These are phyloP conservation scores for Boletus pseudopeckii DNA, from an alignment of 768 basidiomycete genomes.

Conservation along the genomic window DNA sequence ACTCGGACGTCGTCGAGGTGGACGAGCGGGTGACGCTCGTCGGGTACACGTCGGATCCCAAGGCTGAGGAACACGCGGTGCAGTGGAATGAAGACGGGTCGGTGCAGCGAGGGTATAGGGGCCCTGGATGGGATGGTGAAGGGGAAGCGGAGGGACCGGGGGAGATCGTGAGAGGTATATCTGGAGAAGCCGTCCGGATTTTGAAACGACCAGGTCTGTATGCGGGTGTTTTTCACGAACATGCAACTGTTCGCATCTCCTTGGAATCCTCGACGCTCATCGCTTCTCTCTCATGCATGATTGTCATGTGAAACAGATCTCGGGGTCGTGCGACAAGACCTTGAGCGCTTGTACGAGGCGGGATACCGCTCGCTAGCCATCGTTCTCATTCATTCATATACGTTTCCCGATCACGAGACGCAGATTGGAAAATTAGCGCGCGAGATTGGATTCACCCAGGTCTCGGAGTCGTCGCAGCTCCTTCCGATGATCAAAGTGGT, in stretches of 20 bases:
- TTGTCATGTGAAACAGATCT: conserved; percentile 40
- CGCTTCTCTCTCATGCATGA: not conserved
- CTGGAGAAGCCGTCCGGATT: conserved; percentile 87
- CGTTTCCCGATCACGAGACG: conserved; percentile 82
- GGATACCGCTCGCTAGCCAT: conserved; percentile 90
- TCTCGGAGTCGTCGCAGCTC: conserved; percentile 85
- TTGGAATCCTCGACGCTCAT: not conserved
- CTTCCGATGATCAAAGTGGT: conserved; percentile 96
- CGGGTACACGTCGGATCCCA: conserved; percentile 88
- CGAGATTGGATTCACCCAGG: conserved; percentile 81
- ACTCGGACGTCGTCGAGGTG: conserved; percentile 58
- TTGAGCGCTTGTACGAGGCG: conserved; percentile 68
- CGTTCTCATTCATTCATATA: conserved; percentile 89
- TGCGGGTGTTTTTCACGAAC: not conserved
- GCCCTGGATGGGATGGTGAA: conserved; percentile 70
- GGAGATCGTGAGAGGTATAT: conserved; percentile 75
- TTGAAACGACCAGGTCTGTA: conserved; percentile 60
- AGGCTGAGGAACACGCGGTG: conserved; percentile 70
- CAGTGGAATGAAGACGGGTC: conserved; percentile 73
- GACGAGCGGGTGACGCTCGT: conserved; percentile 95
- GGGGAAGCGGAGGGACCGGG: conserved; percentile 77
- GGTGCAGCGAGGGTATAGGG: conserved; percentile 64
- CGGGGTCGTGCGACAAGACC: conserved; percentile 50
- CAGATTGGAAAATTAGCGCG: conserved; percentile 69
- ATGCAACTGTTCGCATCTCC: not conserved